phyloP scores from a whole-genome alignment of 805 yeast species.

The Saturnispora galanensis region DNA sequence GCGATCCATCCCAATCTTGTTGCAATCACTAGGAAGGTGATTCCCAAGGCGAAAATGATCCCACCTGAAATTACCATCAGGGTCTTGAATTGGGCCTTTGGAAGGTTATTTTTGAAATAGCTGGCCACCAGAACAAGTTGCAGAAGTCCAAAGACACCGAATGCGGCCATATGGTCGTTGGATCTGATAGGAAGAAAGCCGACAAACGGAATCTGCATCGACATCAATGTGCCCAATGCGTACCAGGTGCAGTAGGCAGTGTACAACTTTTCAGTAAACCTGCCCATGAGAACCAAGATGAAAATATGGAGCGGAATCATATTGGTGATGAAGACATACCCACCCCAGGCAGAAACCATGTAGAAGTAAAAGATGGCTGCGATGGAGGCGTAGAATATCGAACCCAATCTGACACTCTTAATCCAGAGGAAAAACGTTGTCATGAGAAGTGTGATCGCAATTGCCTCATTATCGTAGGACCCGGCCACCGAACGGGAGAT shows the following conservation, averaged over 20 bases:
- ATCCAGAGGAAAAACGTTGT: constrained; percentile 94
- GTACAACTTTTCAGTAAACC: constrained; percentile 74
- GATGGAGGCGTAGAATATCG: constrained; percentile 70
- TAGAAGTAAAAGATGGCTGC: constrained; percentile 89
- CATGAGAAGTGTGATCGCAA: constrained; percentile 93
- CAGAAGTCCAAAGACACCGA: constrained; percentile 91
- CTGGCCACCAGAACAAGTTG: constrained; percentile 85
- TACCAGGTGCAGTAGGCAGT: constrained; percentile 96
- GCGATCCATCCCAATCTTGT: constrained; percentile 92
- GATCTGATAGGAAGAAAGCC: constrained; percentile 96
- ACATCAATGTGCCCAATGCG: constrained; percentile 91
- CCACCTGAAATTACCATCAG: constrained; percentile 53
- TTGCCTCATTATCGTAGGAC: constrained; percentile 97
- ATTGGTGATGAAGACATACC: constrained; percentile 96
- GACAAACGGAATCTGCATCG: constrained; percentile 99
- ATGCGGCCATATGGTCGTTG: constrained; percentile 96
- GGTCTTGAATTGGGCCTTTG: constrained; percentile 62
- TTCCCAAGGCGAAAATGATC: constrained; percentile 50
- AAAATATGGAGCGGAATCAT: constrained; percentile 93
- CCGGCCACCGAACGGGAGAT: constrained; percentile 98
- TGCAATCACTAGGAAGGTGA: constrained; percentile 62
- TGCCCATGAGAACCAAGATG: constrained; percentile 85
- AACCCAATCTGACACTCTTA: constrained; percentile 84
- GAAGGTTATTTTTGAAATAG: constrained; percentile 64
- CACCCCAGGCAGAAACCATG: constrained; percentile 99